A percentile compares a stretch with the other conserved stretches of the same genome.
phyloP scores from a whole-genome alignment of 2,329 filamentous ascomycete species.

The Hypoxylon sp. region DNA sequence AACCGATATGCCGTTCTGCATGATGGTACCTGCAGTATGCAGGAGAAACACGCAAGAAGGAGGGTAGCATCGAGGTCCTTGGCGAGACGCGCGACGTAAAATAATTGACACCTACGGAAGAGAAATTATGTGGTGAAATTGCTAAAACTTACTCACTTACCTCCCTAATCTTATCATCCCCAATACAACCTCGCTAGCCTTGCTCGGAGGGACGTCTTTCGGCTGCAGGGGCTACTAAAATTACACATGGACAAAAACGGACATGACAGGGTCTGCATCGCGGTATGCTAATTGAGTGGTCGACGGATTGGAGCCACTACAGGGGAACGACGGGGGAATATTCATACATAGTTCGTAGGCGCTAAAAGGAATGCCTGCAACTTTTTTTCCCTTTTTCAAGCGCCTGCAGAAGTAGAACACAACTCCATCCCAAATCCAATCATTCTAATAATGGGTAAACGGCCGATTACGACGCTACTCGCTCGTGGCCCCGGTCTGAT shows the following conservation, averaged over 20 bases:
- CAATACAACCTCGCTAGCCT: constrained; percentile 6
- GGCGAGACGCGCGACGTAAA: constrained; percentile 6
- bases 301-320: constrained; percentile 17
- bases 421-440: not conserved
- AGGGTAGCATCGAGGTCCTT: constrained; percentile 21
- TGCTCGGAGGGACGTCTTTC: constrained; percentile 4
- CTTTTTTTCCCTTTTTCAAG: constrained; percentile 13
- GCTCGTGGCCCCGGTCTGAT: constrained; percentile 14
- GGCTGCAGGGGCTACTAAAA: constrained; percentile 42
- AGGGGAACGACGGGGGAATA: constrained; percentile 33
- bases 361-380: constrained; percentile 26
- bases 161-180: constrained; percentile 1
- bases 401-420: constrained; percentile 25
- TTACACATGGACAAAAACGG: constrained; percentile 45
- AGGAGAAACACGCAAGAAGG: constrained; percentile 30
- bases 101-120: constrained; percentile 22
- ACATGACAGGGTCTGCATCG: constrained; percentile 25
- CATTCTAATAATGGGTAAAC: constrained; percentile 42
- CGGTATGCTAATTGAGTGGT: constrained; percentile 32
- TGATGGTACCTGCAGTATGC: constrained; percentile 40
- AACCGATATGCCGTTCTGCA: constrained; percentile 37
- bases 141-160: constrained; percentile 12
- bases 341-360: too few species aligned
- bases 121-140: not conserved
- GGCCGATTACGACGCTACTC: constrained; percentile 45